Base-by-base conservation (phyloP, 345 rosid species). In the Geranium brycei region DNA sequence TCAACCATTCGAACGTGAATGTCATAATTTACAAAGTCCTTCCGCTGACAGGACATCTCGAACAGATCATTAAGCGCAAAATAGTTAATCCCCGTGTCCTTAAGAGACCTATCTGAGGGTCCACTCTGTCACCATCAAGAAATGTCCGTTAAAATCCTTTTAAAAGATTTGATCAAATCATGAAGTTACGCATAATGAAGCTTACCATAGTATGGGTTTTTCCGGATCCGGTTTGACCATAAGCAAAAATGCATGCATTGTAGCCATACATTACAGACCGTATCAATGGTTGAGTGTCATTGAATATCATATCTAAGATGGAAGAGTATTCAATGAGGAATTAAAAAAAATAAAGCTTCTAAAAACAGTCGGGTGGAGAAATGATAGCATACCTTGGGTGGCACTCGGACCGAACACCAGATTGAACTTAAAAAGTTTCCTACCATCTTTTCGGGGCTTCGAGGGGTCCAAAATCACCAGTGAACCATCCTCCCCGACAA, bases 211-310 rank as follows among this genome's bases (percentile, higher is more conserved):
- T 89, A 70, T 84, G 80, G 64, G 97, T 92, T 76, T 92, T 92
- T 13, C 98, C 97, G 8, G 98, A 87, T 72, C 97, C 97, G 10
- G 97, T 88, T 78, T 91, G 96, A 62, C 98, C 98, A 62, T 93
- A 93, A 18, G 99, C 97, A 63, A 93, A 89, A 61, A 93, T 93
- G 82, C 99, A 90, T 58, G 81, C 96, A 59, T 93, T 93, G 74
- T 87, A 93, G 47, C 99, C 99, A 76, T 93, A 97, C 95, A 93
- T 88, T 40, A 90, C 96, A 30, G 99, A 93, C 73, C 97, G 83
- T 69, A 90, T 81, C 71, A 93, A 70, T 17, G 99, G 95, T 70
- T 80, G 87, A 19, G 85, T 88, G 61, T 88, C 96, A 76, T 69
- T 71, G 72, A 74, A 90, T 66, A 93, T 83, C 13, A 88, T 87